Conservation (phyloP, 2,329 filamentous ascomycete genomes). For the Pseudopithomyces maydicus region DNA sequence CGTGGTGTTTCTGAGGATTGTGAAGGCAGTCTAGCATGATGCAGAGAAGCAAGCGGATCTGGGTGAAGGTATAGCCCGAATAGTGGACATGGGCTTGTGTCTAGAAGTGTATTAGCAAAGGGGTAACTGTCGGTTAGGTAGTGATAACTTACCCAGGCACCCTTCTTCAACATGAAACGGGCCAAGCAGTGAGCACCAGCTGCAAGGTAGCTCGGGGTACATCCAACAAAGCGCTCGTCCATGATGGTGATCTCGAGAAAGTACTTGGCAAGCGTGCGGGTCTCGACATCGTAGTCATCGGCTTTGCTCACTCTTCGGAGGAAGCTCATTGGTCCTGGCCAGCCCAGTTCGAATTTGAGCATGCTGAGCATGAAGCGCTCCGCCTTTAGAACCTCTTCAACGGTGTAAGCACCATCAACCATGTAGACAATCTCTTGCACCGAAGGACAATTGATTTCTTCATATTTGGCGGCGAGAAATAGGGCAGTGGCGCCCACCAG, state of each 20-base stretch:
- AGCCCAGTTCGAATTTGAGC: constrained; percentile 93
- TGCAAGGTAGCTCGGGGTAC: constrained; percentile 85
- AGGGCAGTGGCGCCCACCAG: constrained; percentile 95
- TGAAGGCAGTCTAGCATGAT: constrained; percentile 89
- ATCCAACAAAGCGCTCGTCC: constrained; percentile 95
- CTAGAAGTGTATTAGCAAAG: constrained; percentile 56
- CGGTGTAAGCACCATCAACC: constrained; percentile 89
- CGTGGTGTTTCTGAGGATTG: constrained; percentile 78
- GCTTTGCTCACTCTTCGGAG: constrained; percentile 96
- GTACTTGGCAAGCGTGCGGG: constrained; percentile 93
- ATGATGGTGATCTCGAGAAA: constrained; percentile 96
- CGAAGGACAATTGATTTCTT: constrained; percentile 97
- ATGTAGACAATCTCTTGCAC: constrained; percentile 97
- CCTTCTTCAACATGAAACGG: constrained; percentile 85
- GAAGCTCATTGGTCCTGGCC: constrained; percentile 99
- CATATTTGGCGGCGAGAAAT: constrained; percentile 95
- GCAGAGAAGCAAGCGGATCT: constrained; percentile 76
- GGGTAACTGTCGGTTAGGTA: not conserved
- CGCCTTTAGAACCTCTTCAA: constrained; percentile 93
- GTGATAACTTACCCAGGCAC: constrained; percentile 76
- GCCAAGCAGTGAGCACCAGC: constrained; percentile 93
- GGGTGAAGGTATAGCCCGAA: constrained; percentile 87
- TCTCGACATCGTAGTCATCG: constrained; percentile 96
- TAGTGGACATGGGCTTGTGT: constrained; percentile 85
- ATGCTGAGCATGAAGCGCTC: constrained; percentile 98